Conservation (phyloP, 176 grass and related monocot species). For the Oryza brachyantha region DNA sequence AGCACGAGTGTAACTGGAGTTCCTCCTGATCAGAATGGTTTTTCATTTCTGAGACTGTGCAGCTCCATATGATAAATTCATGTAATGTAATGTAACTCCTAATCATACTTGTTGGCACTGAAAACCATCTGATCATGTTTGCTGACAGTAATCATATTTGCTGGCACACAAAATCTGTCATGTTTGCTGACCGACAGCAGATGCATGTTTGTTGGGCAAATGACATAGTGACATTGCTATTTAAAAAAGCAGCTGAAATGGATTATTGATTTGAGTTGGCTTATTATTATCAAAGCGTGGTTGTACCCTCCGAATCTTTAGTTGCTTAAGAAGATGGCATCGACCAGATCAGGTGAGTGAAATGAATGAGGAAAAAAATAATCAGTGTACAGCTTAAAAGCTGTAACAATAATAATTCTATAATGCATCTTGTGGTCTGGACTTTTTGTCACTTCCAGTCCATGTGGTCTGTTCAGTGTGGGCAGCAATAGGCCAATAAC, state of each 20-base stretch:
- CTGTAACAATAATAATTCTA: background rate
- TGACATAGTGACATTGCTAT: background rate
- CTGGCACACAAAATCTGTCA: conserved; percentile 9
- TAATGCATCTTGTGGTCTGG: background rate
- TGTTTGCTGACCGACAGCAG: background rate
- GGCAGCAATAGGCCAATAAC: background rate
- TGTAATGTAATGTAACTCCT: conserved; percentile 29
- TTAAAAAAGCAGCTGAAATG: background rate
- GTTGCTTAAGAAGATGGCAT: conserved; percentile 44
- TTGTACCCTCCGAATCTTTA: conserved; percentile 36
- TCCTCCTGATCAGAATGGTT: conserved; percentile 38
- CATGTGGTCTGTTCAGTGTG: conserved; percentile 2
- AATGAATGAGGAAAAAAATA: conserved; percentile 6
- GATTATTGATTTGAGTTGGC: conserved; percentile 11
- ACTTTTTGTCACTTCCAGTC: conserved; percentile 17
- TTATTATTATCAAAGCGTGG: conserved; percentile 17
- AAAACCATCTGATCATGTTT: conserved; percentile 19
- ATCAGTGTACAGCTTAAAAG: background rate
- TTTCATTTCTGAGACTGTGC: conserved; percentile 30
- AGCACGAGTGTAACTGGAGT: conserved; percentile 40
- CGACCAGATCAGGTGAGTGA: conserved; percentile 20
- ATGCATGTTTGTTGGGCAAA: background rate
- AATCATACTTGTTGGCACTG: conserved; percentile 3
- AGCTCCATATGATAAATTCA: conserved; percentile 21
- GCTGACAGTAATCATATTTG: conserved; percentile 2